Percentiles rank a stretch among this genome's conserved stretches.
Evolutionary conservation across 257 asterid species (phyloP).

Genomic region (Rubia yunnanensis): DNA sequence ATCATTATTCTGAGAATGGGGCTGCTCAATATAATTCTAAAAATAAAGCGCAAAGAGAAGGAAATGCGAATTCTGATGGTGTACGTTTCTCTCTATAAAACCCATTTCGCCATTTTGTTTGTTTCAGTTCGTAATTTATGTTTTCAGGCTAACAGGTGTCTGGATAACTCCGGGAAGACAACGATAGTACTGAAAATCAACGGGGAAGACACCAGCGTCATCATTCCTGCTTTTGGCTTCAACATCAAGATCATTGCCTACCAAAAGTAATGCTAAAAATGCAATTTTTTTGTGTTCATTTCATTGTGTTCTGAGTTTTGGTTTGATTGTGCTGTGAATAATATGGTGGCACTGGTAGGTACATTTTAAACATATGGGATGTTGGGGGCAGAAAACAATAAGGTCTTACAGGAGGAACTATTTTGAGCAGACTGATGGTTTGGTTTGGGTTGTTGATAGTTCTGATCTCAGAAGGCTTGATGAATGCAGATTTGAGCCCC

Average conservation of each 20-base stretch:
- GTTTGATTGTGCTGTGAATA: no score
- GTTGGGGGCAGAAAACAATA: slow-evolving; percentile 96
- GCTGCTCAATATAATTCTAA: slow-evolving; percentile 73
- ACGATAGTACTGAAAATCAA: slow-evolving; percentile 90
- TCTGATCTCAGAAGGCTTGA: slow-evolving; percentile 84
- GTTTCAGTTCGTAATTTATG: background rate
- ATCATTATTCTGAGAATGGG: slow-evolving; percentile 51
- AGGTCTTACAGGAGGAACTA: slow-evolving; percentile 97
- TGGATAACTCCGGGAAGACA: slow-evolving; percentile 93
- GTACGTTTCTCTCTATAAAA: slow-evolving; percentile 38
- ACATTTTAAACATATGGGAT: slow-evolving; percentile 85
- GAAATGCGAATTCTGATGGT: slow-evolving; percentile 99
- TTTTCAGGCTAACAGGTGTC: slow-evolving; percentile 45
- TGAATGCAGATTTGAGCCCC: slow-evolving; percentile 80
- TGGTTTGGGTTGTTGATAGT: slow-evolving; percentile 98
- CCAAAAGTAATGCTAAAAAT: slow-evolving; percentile 42
- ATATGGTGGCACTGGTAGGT: no score
- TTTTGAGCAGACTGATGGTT: slow-evolving; percentile 92
- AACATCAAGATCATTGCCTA: slow-evolving; percentile 81
- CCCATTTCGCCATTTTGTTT: slow-evolving; percentile 1
- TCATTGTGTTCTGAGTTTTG: no score
- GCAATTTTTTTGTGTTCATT: background rate
- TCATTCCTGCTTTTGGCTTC: slow-evolving; percentile 95
- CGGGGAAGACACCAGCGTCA: slow-evolving; percentile 87
- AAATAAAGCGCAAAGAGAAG: slow-evolving; percentile 89